Evolutionary conservation across 106 monocot genomes (phyloP).

Genomic region (Dendrobium catenatum): DNA sequence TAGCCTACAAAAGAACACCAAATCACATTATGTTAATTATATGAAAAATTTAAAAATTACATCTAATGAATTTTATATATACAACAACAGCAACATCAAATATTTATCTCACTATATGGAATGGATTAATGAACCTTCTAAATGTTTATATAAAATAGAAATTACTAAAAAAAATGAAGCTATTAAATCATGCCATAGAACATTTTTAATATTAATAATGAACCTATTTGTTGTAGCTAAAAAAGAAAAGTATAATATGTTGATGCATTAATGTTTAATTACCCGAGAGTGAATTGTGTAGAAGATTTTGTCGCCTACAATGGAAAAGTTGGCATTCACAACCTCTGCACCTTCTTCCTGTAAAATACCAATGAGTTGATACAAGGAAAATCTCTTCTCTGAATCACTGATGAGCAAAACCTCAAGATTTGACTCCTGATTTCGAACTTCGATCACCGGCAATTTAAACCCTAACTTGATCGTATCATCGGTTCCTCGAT

Average conservation of each 20-base stretch:
- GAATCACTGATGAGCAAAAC: constrained; percentile 39
- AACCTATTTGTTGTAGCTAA: background rate
- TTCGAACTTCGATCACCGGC: constrained; percentile 57
- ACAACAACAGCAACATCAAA: no score
- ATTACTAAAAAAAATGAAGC: no score
- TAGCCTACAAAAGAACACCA: constrained; percentile 25
- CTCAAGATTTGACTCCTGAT: constrained; percentile 41
- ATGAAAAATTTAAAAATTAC: no score
- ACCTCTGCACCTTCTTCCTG: constrained; percentile 90
- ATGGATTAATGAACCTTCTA: background rate
- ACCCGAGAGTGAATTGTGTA: constrained; percentile 69
- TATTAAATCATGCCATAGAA: no score
- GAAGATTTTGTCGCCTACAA: constrained; percentile 46
- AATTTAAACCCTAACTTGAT: constrained; percentile 7
- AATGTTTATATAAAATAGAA: background rate
- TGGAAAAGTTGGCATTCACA: constrained; percentile 51
- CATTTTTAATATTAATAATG: background rate
- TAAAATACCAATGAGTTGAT: constrained; percentile 40
- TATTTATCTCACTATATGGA: constrained; percentile 19
- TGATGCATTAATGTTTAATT: background rate
- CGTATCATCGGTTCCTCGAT: background rate
- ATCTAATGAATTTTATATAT: no score
- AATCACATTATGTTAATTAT: no score
- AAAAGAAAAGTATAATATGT: background rate
- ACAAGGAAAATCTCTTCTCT: constrained; percentile 27